Base-by-base conservation (phyloP, 441 rosid genomes). In the Breynia disticha region DNA sequence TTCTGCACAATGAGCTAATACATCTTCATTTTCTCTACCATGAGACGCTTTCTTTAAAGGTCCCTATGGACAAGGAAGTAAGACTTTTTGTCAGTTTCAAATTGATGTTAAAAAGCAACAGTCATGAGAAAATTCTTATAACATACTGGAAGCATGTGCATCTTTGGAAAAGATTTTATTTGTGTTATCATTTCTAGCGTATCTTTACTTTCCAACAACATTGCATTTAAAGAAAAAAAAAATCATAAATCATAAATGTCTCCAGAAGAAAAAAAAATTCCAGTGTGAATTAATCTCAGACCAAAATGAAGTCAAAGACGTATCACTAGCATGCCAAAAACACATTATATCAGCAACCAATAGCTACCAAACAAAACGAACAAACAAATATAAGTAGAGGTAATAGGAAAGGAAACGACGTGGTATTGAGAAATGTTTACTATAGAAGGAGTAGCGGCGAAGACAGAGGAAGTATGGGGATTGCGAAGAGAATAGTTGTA, bases 401-500 rank as follows among this genome's bases (percentile, higher is more conserved):
- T n/a, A n/a, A n/a, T n/a, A n/a, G n/a, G n/a, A n/a, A n/a, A n/a
- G n/a, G n/a, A n/a, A 28, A 28, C 35, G 35, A 28, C 35, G 4
- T 28, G 7, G 35, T 3, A 28, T n/a, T n/a, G n/a, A n/a, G n/a
- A n/a, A 1, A 28, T 28, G 35, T 14, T 7, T 9, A 90, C 97
- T 91, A 83, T 93, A 43, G 90, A 86, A n/a, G 93, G 84, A 63
- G 73, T 62, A 35, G 95, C 84, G 44, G 90, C 95, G 62, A 89
- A 71, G 64, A 93, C 71, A 48, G 86, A 74, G 19, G 82, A 60
- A 19, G 93, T 93, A 50, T 84, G 87, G 16, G 97, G 97, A 53
- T 89, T 97, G 57, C 97, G 56, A 89, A 73, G 50, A 87, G 84
- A 16, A 93, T 62, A 54, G 95, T 77, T 57, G 89, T 67, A 32